Base-by-base conservation (phyloP, 768 basidiomycete species). In the Xerocomellus intermedius region DNA sequence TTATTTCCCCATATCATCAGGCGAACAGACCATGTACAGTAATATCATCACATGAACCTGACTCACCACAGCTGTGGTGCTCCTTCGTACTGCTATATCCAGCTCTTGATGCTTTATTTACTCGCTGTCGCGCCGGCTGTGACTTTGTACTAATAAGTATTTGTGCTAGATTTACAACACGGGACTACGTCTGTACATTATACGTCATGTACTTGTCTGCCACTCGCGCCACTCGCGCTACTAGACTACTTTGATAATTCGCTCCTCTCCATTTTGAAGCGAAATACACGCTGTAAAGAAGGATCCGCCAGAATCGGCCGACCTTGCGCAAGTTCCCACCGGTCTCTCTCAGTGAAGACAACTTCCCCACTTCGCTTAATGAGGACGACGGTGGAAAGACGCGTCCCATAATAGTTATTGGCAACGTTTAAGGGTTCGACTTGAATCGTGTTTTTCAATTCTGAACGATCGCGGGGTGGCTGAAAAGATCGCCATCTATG, bases 341-440 rank as follows among this genome's bases (percentile, higher is more conserved):
- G 74, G 64, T 92, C 89, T 43, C 87, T 74, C 68, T 93, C 91
- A 42, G 87, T 74, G 62, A 90, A 91, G 17, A 82, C 53, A 9
- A 80, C 88, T 42, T 77, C 69, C 26, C 88, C 85, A 48, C 77
- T 76, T 56, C 78, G 80, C 53, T 76, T 76, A 19, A 93, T 74
- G 52, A 93, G 78, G 47, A 93, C 65, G 38, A 89, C 81, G 4
- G 87, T 91, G 41, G 90, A 81, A 49, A 88, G 69, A 16, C 90
- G 85, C 33, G 91, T 93, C 42, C 80, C 90, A 63, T 89, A 90
- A 56, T 65, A 67, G 24, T 32, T 51, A 54, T 64, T 19, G 3
- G 39, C 44, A 19, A 46, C 1, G 28, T 56, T 59, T 24, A 87
- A 24, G n/a, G 87, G 86, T 32, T 74, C 69, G 44, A 87, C 84